These are phyloP conservation scores for Marsdenia floribunda DNA, from an alignment of 257 asterid genomes.

Conservation along the genomic window DNA sequence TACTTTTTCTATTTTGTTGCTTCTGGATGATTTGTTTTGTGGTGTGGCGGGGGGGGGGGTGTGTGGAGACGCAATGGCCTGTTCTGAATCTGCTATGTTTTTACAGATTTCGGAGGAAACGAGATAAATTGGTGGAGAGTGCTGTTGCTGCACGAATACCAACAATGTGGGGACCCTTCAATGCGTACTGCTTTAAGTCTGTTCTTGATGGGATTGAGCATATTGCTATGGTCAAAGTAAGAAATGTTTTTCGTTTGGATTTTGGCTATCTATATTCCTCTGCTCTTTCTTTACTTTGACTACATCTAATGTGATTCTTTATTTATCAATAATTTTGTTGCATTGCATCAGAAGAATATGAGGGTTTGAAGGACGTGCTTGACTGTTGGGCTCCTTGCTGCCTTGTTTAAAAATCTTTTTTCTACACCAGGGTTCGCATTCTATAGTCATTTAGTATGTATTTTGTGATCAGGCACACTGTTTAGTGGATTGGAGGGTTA, in stretches of 20 bases:
- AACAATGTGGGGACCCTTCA: constrained; percentile 25
- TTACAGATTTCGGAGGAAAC: constrained; percentile 18
- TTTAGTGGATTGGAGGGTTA: background rate
- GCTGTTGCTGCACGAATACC: constrained; percentile 22
- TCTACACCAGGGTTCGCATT: background rate
- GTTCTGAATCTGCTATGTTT: background rate
- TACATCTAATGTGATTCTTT: background rate
- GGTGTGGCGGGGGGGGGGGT: background rate
- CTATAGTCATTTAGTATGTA: background rate
- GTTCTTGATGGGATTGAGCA: constrained; percentile 28
- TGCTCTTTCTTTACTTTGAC: background rate
- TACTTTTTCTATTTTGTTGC: background rate
- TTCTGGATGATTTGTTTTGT: background rate
- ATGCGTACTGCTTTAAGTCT: constrained; percentile 23
- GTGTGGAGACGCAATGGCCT: too few species aligned
- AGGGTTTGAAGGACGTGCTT: background rate
- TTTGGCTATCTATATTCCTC: background rate
- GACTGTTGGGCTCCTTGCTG: background rate
- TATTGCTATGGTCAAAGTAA: constrained; percentile 27
- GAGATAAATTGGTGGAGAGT: constrained; percentile 22
- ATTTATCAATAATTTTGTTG: background rate
- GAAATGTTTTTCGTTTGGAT: background rate
- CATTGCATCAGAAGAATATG: background rate
- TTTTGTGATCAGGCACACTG: too few species aligned
- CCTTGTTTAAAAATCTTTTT: background rate